Base-by-base conservation (phyloP, 805 yeast genomes). In the Monosporozyma aerobia region DNA sequence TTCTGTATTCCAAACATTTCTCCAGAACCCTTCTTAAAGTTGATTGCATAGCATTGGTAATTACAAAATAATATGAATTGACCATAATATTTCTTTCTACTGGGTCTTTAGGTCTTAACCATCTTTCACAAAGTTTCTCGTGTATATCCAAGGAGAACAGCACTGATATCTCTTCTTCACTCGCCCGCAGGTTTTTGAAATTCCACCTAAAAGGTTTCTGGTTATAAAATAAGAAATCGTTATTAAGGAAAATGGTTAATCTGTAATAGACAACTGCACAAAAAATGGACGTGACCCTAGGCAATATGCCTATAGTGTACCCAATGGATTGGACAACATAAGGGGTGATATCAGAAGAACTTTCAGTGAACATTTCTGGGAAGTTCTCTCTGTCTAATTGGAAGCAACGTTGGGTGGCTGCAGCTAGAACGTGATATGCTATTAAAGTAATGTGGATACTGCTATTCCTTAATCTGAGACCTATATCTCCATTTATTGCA, bases 341-440 rank as follows among this genome's bases (percentile, higher is more conserved):
- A 11, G 70, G 70, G 0, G 68, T 48, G 4, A 63, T n/a, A 19
- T 29, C 37, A 4, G 47, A 45, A 14, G 44, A 32, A 9, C 47
- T 50, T 2, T 44, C 45, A 8, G 49, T 33, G 2, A 59, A n/a
- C 8, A 54, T 40, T 9, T 59, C 54, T 7, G 67, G 59, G 46
- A 53, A 59, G 11, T 53, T 39, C 47, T 51, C 33, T 47, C 55
- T 51, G 47, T 66, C 70, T 14, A 57, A 27, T 32, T 51, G 49
- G 40, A 49, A 57, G 16, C 59, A 52, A 11, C 51, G 40, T 8
- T 40, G 39, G 0, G 55, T 51, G 2, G 59, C 32, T 40, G 58
- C 61, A 16, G 55, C 56, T 22, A 55, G 45, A 13, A 63, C 10
- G 3, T 62, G 39, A 41, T 61, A 55, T 11, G 64, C 51, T 10